Percentiles rank a stretch among this genome's conserved stretches.
Evolutionary conservation across 2,329 filamentous ascomycete species (phyloP).

Genomic region (Diaporthe velutina): DNA sequence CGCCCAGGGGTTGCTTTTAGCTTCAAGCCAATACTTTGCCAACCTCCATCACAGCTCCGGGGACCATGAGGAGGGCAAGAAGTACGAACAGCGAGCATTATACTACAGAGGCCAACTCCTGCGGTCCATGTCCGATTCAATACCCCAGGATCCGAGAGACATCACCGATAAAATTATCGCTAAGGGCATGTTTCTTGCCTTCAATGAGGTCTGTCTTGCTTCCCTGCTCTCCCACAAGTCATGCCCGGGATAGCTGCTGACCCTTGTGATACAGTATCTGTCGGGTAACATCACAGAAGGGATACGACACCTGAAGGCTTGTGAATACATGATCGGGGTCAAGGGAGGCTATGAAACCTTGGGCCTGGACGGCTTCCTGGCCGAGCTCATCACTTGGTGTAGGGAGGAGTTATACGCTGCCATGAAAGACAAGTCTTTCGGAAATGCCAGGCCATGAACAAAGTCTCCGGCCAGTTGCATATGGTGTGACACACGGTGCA

Average conservation of each 20-base stretch:
- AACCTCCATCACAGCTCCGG: background rate
- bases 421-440: background rate
- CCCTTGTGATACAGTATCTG: background rate
- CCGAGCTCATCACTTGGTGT: conserved; percentile 19
- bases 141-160: background rate
- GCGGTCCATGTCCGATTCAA: conserved; percentile 20
- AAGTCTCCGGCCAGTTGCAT: background rate
- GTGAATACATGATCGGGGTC: conserved; percentile 26
- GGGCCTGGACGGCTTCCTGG: conserved; percentile 42
- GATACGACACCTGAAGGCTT: conserved; percentile 23
- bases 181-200: conserved; percentile 23
- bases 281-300: background rate
- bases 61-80: background rate
- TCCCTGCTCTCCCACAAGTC: fast-evolving
- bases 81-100: conserved; percentile 25
- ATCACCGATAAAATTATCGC: conserved; percentile 27
- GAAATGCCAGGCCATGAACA: background rate
- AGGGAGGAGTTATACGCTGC: conserved; percentile 11
- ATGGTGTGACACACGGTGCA: background rate
- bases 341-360: conserved; percentile 18
- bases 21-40: conserved; percentile 16
- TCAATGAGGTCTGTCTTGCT: conserved; percentile 24
- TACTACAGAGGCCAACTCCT: conserved; percentile 24
- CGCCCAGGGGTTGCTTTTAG: conserved; percentile 10
- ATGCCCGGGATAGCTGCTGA: background rate